Base-by-base conservation (phyloP, 768 basidiomycete species). In the Pisolithus albus region DNA sequence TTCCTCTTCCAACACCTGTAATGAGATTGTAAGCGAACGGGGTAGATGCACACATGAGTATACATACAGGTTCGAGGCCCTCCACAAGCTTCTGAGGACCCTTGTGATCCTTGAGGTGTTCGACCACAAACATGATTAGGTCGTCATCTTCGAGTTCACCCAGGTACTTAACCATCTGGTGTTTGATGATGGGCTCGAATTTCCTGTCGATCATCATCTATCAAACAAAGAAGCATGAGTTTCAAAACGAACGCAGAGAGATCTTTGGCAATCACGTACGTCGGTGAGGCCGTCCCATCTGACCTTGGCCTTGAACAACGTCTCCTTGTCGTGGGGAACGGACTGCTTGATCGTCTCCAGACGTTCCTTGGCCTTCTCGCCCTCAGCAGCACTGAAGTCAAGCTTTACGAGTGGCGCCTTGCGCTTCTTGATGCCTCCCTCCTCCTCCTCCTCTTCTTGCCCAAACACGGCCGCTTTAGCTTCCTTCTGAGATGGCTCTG, bases 61-160 rank as follows among this genome's bases (percentile, higher is more conserved):
- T 36, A 78, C 92, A 63, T 70, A 95, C 94, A 53, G 90, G 87
- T 72, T 92, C 91, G 19, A 97, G 71, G 11, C 91, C 92, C 60
- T 95, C 94, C 9, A 92, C 80, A 2, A 97, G 75, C 62, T 91
- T 92, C 50, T 79, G 78, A 0, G 92, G 88, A 16, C 80, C 73
- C 61, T 93, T 94, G 64, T 90, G 88, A 58, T 95, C 94, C 66
- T 90, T 89, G 43, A 96, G 71, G 64, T 95, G 92, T 65, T 96
- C 93, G 11, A 95, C 71, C 7, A 89, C 91, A 65, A 92, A 96
- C 81, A 95, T 89, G 51, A 92, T 85, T 53, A 96, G 77, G 62
- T 97, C 93, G 55, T 93, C 90, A 62, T 95, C 93, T 54, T 93
- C 90, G 62, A 92, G 78, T 62, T 94, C 92, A 52, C 92, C 93